Conservation (phyloP, 257 asterid species). For the Przewalskia tangutica region DNA sequence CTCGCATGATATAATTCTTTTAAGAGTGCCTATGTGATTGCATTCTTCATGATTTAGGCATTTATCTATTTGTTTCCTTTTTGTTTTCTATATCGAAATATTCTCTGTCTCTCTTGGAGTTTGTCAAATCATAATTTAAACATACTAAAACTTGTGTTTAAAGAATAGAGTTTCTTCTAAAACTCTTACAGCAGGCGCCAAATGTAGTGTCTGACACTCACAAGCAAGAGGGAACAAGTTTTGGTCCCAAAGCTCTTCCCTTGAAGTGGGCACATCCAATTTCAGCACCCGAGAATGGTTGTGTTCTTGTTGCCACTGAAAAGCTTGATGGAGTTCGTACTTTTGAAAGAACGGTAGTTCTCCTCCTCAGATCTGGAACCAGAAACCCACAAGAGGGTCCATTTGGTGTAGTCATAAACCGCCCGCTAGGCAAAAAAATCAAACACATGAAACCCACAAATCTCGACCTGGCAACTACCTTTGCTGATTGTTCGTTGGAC, state of each 20-base stretch:
- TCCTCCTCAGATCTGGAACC: constrained; percentile 82
- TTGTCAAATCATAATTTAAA: background rate
- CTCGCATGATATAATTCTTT: background rate
- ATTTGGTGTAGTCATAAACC: constrained; percentile 72
- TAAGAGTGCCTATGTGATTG: background rate
- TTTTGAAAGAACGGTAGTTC: constrained; percentile 81
- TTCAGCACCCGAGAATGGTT: constrained; percentile 88
- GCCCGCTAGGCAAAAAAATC: constrained; percentile 72
- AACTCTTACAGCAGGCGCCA: constrained; percentile 41
- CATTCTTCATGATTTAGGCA: background rate
- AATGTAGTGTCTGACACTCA: constrained; percentile 27
- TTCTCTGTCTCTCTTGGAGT: background rate
- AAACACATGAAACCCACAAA: constrained; percentile 75
- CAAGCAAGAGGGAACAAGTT: constrained; percentile 28
- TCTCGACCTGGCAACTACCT: constrained; percentile 67
- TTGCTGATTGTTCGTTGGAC: constrained; percentile 68
- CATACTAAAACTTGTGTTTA: background rate
- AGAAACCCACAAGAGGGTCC: constrained; percentile 88
- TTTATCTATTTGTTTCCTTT: background rate
- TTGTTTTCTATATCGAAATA: background rate
- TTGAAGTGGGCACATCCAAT: constrained; percentile 97
- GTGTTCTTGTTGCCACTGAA: constrained; percentile 86
- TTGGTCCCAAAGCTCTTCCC: constrained; percentile 44
- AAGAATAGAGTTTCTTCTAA: constrained; percentile 1
- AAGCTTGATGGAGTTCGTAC: constrained; percentile 83